Evolutionary conservation across 768 basidiomycete species (phyloP).

Genomic region (Kwoniella europaea): DNA sequence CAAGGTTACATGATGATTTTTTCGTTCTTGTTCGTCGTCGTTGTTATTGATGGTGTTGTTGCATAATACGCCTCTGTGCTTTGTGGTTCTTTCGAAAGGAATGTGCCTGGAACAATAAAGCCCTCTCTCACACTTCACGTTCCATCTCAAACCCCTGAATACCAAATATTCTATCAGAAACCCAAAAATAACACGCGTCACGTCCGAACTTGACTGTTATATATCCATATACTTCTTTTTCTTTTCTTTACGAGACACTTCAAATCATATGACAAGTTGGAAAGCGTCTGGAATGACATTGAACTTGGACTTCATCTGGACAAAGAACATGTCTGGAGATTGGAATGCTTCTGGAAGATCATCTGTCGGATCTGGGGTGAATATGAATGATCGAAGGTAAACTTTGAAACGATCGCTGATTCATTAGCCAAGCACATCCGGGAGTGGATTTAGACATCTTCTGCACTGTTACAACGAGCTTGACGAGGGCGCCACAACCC

Average conservation of each 20-base stretch:
- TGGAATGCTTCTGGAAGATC: background rate
- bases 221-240: no score
- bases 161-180: conserved; percentile 13
- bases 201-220: background rate
- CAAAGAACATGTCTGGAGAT: background rate
- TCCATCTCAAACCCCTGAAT: conserved; percentile 13
- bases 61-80: background rate
- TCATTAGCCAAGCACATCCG: background rate
- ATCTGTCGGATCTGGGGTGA: background rate
- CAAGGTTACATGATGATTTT: background rate
- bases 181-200: conserved; percentile 18
- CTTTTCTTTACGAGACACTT: no score
- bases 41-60: background rate
- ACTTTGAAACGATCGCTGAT: background rate
- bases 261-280: no score
- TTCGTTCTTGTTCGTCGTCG: background rate
- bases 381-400: background rate
- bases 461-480: background rate
- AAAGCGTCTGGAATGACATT: no score
- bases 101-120: conserved; percentile 21
- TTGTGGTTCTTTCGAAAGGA: background rate
- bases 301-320: background rate
- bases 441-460: background rate
- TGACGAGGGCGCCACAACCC: background rate
- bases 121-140: conserved; percentile 10